Evolutionary conservation across 768 basidiomycete species (phyloP).

Genomic region (Collybia sordida): DNA sequence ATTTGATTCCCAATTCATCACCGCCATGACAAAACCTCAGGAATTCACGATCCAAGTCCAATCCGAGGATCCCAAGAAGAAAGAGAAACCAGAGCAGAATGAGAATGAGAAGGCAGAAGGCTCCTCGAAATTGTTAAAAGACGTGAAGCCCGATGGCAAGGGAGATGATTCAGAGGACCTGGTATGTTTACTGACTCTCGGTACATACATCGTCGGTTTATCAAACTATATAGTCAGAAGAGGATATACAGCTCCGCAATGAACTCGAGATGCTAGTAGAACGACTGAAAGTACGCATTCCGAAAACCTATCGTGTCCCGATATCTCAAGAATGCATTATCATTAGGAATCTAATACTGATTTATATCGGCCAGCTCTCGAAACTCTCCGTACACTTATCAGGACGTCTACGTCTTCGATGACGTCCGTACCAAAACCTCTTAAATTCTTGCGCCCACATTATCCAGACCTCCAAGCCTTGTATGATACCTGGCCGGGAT

Average conservation of each 20-base stretch:
- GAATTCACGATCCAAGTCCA: conserved; percentile 62
- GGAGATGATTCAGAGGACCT: conserved; percentile 74
- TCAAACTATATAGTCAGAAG: conserved; percentile 68
- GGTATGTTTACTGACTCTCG: conserved; percentile 45
- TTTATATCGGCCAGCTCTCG: conserved; percentile 87
- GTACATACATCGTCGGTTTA: too few species aligned
- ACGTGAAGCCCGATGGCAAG: conserved; percentile 48
- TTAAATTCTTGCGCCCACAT: conserved; percentile 95
- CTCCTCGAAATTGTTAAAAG: conserved; percentile 54
- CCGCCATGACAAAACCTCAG: conserved; percentile 56
- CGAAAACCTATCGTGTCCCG: too few species aligned
- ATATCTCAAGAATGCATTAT: too few species aligned
- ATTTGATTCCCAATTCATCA: not conserved
- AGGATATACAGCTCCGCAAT: conserved; percentile 88
- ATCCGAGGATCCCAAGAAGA: conserved; percentile 77
- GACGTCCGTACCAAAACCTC: conserved; percentile 98
- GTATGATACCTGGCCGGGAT: conserved; percentile 79
- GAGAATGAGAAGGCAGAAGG: conserved; percentile 54
- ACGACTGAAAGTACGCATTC: conserved; percentile 71
- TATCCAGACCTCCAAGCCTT: conserved; percentile 84
- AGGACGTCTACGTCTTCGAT: conserved; percentile 97
- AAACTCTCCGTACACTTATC: conserved; percentile 91
- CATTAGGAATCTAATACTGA: conserved; percentile 82
- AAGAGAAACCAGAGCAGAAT: conserved; percentile 42
- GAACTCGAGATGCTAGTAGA: conserved; percentile 98